Evolutionary conservation across 805 yeast species (phyloP).

Genomic region (Sporopachydermia lactativora): DNA sequence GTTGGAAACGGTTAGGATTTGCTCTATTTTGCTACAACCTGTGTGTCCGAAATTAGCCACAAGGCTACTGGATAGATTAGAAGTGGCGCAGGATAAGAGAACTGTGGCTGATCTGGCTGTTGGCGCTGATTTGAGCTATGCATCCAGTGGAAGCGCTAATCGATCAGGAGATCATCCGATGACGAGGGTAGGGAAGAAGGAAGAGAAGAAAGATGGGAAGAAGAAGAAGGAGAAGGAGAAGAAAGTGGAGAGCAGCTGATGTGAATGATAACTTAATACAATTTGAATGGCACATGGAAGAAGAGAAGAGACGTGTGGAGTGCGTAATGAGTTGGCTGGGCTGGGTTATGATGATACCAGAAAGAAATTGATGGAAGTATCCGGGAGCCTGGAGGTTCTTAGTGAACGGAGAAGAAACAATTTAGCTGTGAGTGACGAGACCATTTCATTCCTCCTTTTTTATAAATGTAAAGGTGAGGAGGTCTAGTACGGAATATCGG

Average conservation of each 20-base stretch:
- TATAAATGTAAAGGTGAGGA: no score
- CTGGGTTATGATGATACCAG: no score
- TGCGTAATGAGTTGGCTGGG: no score
- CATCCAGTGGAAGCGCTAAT: slow-evolving; percentile 41
- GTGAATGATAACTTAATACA: neutral
- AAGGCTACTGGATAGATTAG: slow-evolving; percentile 45
- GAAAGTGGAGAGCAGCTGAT: neutral
- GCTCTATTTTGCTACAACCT: slow-evolving; percentile 55
- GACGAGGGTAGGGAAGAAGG: neutral
- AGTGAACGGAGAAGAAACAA: no score
- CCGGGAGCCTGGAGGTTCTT: no score
- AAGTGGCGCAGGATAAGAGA: slow-evolving; percentile 32
- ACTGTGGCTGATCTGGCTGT: slow-evolving; percentile 27
- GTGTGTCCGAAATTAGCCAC: slow-evolving; percentile 54
- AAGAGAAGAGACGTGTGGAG: no score
- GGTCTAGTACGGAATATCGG: no score
- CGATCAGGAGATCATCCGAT: slow-evolving; percentile 37
- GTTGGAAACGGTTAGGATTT: slow-evolving; percentile 56
- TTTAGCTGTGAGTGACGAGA: no score
- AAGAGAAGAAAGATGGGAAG: neutral
- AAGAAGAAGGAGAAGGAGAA: neutral
- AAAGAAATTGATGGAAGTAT: no score
- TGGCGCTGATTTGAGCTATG: slow-evolving; percentile 45
- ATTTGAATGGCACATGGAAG: no score
- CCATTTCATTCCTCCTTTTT: no score